phyloP scores from a whole-genome alignment of 495 filamentous ascomycete species.

The Aspergillus diversus region DNA sequence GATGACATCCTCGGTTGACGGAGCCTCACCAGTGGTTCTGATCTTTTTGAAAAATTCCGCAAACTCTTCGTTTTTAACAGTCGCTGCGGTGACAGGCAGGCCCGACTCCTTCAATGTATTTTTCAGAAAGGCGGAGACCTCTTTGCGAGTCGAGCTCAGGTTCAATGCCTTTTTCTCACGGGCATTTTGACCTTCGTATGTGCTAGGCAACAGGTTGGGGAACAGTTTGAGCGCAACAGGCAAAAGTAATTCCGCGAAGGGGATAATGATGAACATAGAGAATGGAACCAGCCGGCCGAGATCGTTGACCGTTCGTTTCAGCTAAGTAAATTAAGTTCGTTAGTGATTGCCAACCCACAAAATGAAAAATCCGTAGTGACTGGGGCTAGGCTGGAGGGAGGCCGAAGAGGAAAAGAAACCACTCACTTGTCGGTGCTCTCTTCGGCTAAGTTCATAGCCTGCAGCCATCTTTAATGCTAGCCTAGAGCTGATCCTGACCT shows the following conservation, averaged over 20 bases:
- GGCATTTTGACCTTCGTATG: conserved; percentile 88
- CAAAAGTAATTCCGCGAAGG: conserved; percentile 93
- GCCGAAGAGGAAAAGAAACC: background rate
- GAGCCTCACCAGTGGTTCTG: conserved; percentile 85
- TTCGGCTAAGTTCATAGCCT: conserved; percentile 92
- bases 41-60: conserved; percentile 98
- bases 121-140: conserved; percentile 89
- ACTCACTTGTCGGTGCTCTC: conserved; percentile 83
- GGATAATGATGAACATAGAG: conserved; percentile 95
- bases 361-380: background rate
- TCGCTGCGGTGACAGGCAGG: conserved; percentile 81
- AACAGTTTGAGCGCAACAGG: conserved; percentile 92
- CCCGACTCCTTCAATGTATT: conserved; percentile 92
- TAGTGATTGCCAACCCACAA: background rate
- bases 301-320: conserved; percentile 91
- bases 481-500: conserved; percentile 88
- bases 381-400: conserved; percentile 6
- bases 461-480: conserved; percentile 96
- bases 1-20: conserved; percentile 88
- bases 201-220: conserved; percentile 95
- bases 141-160: conserved; percentile 85
- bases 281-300: conserved; percentile 92
- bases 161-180: conserved; percentile 85
- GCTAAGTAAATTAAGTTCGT: conserved; percentile 40
- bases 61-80: conserved; percentile 91